Evolutionary conservation across 208 protist species (phyloP).

Genomic region (Crithidia mellificae): DNA sequence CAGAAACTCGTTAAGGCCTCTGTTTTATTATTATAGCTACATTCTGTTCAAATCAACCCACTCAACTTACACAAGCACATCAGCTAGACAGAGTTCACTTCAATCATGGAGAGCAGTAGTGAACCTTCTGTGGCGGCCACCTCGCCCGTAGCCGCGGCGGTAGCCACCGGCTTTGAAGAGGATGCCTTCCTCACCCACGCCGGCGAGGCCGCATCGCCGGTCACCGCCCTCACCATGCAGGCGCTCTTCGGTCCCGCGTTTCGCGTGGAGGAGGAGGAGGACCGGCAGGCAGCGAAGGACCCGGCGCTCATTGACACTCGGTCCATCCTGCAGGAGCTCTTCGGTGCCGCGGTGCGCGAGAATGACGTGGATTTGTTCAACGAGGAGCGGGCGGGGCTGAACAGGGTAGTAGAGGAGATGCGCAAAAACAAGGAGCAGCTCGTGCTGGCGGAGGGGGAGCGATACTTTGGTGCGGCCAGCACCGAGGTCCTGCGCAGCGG

Average conservation of each 20-base stretch:
- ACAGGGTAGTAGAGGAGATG: constrained; percentile 32
- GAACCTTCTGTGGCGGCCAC: background rate
- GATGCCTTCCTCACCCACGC: constrained; percentile 1
- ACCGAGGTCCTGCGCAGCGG: constrained; percentile 40
- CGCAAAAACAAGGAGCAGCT: constrained; percentile 37
- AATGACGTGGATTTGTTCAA: constrained; percentile 47
- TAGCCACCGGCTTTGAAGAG: constrained; percentile 25
- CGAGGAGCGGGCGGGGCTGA: constrained; percentile 19
- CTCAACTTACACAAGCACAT: too few relatives aligned
- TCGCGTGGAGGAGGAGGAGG: constrained; percentile 31
- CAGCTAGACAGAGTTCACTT: too few relatives aligned
- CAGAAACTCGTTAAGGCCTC: too few relatives aligned
- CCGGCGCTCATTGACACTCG: constrained; percentile 67
- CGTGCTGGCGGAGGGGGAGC: constrained; percentile 46
- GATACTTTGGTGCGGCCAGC: constrained; percentile 58
- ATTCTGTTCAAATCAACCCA: background rate
- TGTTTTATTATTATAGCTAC: background rate
- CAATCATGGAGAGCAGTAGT: background rate
- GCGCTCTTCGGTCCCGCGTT: constrained; percentile 74
- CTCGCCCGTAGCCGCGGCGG: constrained; percentile 16
- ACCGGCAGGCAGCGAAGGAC: constrained; percentile 31
- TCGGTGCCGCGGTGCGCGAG: constrained; percentile 51
- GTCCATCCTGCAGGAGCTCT: constrained; percentile 52
- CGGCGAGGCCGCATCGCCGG: background rate
- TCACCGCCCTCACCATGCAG: constrained; percentile 34